These are phyloP conservation scores for Capsicum chinense DNA, from an alignment of 257 asterid genomes.

Conservation along the genomic window DNA sequence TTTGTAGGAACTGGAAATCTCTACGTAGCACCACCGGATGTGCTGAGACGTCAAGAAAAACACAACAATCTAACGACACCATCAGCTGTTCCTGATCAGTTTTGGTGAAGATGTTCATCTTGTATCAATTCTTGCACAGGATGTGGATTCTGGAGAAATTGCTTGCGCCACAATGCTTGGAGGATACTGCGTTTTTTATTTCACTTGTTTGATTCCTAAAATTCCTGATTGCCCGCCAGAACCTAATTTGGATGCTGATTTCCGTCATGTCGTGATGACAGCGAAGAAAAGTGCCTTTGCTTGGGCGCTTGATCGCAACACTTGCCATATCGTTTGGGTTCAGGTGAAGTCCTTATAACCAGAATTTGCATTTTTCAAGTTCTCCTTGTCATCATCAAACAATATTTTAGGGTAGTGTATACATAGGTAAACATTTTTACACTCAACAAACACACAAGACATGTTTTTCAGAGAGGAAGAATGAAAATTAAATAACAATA, in stretches of 20 bases:
- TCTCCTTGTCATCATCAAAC: background rate
- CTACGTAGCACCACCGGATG: slow-evolving; percentile 62
- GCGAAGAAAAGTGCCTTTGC: slow-evolving; percentile 29
- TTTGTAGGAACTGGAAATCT: slow-evolving; percentile 70
- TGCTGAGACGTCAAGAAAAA: slow-evolving; percentile 56
- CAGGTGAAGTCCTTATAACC: slow-evolving; percentile 38
- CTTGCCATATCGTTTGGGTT: slow-evolving; percentile 57
- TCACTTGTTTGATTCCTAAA: slow-evolving; percentile 60
- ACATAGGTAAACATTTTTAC: background rate
- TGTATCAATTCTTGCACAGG: slow-evolving; percentile 60
- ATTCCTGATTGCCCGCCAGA: slow-evolving; percentile 74
- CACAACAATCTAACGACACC: slow-evolving; percentile 54
- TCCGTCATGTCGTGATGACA: background rate
- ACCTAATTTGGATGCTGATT: slow-evolving; percentile 78
- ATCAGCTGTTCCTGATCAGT: slow-evolving; percentile 54
- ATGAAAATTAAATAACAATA: background rate
- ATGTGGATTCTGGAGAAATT: slow-evolving; percentile 50
- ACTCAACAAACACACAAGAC: background rate
- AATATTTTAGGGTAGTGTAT: background rate
- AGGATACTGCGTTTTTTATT: slow-evolving; percentile 70
- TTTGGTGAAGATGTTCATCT: slow-evolving; percentile 66
- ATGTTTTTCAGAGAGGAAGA: background rate
- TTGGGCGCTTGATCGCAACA: slow-evolving; percentile 68
- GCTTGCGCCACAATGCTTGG: slow-evolving; percentile 63
- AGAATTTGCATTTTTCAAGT: background rate